A percentile compares a stretch with the other conserved stretches of the same genome.
phyloP scores from a whole-genome alignment of 371 early-diverging fungal species.

The Zancudomyces culisetae region DNA sequence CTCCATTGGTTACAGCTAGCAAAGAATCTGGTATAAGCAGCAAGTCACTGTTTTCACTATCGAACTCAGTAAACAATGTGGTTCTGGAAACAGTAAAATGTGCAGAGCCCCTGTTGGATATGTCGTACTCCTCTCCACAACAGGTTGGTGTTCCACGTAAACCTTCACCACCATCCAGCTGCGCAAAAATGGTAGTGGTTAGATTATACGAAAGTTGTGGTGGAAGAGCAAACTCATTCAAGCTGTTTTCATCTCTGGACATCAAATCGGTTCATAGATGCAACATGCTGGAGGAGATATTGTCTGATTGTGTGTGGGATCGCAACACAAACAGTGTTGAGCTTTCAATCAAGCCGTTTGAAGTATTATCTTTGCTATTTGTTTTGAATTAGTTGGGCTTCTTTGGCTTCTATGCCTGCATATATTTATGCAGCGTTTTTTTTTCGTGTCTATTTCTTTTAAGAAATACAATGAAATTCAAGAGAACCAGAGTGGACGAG shows the following conservation, averaged over 20 bases:
- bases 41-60: background rate
- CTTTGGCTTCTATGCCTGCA: too few species aligned
- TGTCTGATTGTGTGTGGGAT: slow-evolving; percentile 5
- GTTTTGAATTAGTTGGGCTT: background rate
- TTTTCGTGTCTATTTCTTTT: too few species aligned
- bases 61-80: background rate
- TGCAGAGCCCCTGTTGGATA: slow-evolving; percentile 28
- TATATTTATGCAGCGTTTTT: too few species aligned
- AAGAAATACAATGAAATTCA: too few species aligned
- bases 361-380: slow-evolving; percentile 36
- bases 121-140: slow-evolving; percentile 78
- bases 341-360: slow-evolving; percentile 35
- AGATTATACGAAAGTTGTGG: slow-evolving; percentile 84
- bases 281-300: slow-evolving; percentile 60
- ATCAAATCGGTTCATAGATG: slow-evolving; percentile 35
- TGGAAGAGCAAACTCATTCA: slow-evolving; percentile 42
- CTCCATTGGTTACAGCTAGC: slow-evolving; percentile 2
- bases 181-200: slow-evolving; percentile 36
- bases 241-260: slow-evolving; percentile 19
- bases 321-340: slow-evolving; percentile 19
- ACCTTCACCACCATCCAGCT: slow-evolving; percentile 5
- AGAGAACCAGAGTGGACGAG: too few species aligned
- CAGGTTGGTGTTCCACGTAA: slow-evolving; percentile 47
- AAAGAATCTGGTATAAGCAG: background rate
- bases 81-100: slow-evolving; percentile 2